phyloP scores from a whole-genome alignment of 306 rosid genomes.

The Chamaecrista fasciculata region DNA sequence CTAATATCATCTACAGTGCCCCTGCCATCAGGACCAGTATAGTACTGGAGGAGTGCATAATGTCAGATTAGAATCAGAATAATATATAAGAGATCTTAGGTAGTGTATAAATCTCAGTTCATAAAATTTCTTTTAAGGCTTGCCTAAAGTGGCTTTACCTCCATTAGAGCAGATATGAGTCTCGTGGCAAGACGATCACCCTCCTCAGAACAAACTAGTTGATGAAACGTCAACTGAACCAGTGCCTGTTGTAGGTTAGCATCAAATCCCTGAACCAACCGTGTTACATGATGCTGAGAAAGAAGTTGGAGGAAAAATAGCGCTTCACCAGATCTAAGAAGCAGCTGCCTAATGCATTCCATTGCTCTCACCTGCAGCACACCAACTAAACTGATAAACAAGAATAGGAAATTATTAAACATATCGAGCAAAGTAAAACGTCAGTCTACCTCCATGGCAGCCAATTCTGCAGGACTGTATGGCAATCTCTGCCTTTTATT shows the following conservation, averaged over 20 bases:
- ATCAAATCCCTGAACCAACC: constrained; percentile 86
- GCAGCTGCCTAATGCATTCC: constrained; percentile 97
- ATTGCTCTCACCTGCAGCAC: constrained; percentile 87
- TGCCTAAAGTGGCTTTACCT: constrained; percentile 55
- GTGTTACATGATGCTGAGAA: constrained; percentile 91
- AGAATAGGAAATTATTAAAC: constrained; percentile 15
- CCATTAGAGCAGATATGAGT: constrained; percentile 90
- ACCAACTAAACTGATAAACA: constrained; percentile 34
- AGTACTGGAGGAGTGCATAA: constrained; percentile 55
- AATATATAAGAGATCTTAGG: constrained; percentile 24
- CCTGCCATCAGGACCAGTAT: constrained; percentile 97
- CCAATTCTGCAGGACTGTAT: constrained; percentile 90
- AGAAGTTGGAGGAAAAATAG: constrained; percentile 93
- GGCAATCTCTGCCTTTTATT: constrained; percentile 92
- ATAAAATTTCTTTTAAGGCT: constrained; percentile 27
- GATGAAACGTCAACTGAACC: constrained; percentile 85
- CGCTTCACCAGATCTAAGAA: constrained; percentile 89
- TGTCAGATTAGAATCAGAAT: constrained; percentile 27
- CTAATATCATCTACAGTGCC: constrained; percentile 98
- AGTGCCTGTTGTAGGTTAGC: constrained; percentile 55
- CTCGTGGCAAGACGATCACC: constrained; percentile 88
- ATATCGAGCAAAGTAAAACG: background rate
- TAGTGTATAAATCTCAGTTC: background rate
- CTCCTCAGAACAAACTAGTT: constrained; percentile 90
- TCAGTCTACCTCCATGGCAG: constrained; percentile 93